Evolutionary conservation across 345 rosid species (phyloP), one percentile per base, ranked within the genome.

Genomic region (Hevea brasiliensis): DNA sequence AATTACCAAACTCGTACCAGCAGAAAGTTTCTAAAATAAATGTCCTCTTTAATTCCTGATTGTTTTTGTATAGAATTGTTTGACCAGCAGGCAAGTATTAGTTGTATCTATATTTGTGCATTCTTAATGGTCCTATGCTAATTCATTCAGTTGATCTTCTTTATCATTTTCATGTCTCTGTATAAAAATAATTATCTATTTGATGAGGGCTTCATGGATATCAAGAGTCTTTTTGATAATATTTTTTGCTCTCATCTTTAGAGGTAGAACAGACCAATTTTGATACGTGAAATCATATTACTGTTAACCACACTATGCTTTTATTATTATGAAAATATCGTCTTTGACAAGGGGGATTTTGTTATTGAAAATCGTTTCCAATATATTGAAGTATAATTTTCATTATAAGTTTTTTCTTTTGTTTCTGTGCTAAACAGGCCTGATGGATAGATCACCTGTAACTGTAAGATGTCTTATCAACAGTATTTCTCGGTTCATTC

Each of bases 401-500:
- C 26, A 12, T 3, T 40, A 9, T 59, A 45, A 1, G 5, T 17
- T 26, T 32, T 44, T 47, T 50, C 21, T 10, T 56, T 17, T 77
- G n/a, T 42, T 66, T 17, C 11, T 50, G 61, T 56, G 51, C 32
- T 14, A 70, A 74, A 48, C 88, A 79, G 90, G 89, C 55, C 78
- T 80, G 76, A 94, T 94, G 98, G 97, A 87, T 76, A 76, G 82
- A 44, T 68, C 86, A 44, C 81, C 87, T 32, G 78, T 85, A 37
- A 82, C 87, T 32, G 78, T 85, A 37, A 82, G 87, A 73, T 85
- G 93, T 84, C 89, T 92, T 64, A 80, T 89, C 79, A 92, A 94
- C 81, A 94, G 95, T 76, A 85, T 86, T 41, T 89, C 93, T 82
- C 91, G 98, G 68, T 88, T 89, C 79, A 87, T 90, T 76, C 97